A percentile compares a stretch with the other conserved stretches of the same genome.
Conservation (phyloP, 2,329 filamentous ascomycete species). For the Leptosphaerulina australis region DNA sequence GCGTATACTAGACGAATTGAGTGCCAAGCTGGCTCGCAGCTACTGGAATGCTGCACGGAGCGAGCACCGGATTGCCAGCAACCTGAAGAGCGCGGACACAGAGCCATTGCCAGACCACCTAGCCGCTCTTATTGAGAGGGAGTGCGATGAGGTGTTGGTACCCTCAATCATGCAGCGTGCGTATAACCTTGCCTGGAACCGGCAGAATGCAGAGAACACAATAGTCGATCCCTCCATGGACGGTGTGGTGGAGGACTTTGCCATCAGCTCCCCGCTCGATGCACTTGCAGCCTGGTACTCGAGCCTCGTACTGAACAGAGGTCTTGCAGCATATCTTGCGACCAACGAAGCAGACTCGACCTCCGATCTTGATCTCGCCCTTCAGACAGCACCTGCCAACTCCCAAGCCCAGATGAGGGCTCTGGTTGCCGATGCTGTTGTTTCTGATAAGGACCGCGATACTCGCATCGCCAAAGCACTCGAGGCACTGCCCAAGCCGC, state of each 20-base stretch:
- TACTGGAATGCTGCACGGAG: constrained; percentile 83
- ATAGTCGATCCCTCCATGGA: constrained; percentile 75
- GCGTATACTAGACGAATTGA: constrained; percentile 69
- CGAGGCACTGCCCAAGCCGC: constrained; percentile 56
- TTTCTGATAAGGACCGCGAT: constrained; percentile 60
- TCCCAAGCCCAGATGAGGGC: constrained; percentile 70
- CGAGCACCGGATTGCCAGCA: constrained; percentile 58
- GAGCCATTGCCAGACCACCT: constrained; percentile 79
- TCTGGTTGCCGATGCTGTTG: constrained; percentile 63
- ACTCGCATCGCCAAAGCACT: constrained; percentile 60
- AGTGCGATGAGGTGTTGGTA: constrained; percentile 82
- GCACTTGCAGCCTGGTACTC: constrained; percentile 93
- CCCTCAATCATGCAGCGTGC: constrained; percentile 80
- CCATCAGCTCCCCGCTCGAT: constrained; percentile 85
- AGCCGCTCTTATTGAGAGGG: constrained; percentile 73
- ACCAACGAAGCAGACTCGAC: constrained; percentile 56
- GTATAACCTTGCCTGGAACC: constrained; percentile 89
- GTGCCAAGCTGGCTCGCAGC: constrained; percentile 72
- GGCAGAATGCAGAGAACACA: constrained; percentile 71
- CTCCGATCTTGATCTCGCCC: constrained; percentile 68
- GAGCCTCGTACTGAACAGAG: constrained; percentile 71
- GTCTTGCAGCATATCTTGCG: constrained; percentile 68
- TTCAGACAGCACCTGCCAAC: constrained; percentile 75
- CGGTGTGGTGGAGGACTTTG: constrained; percentile 80
- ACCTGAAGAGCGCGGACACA: constrained; percentile 55